Evolutionary conservation across 495 filamentous ascomycete genomes (phyloP).

Genomic region (Ramalina intermedia): DNA sequence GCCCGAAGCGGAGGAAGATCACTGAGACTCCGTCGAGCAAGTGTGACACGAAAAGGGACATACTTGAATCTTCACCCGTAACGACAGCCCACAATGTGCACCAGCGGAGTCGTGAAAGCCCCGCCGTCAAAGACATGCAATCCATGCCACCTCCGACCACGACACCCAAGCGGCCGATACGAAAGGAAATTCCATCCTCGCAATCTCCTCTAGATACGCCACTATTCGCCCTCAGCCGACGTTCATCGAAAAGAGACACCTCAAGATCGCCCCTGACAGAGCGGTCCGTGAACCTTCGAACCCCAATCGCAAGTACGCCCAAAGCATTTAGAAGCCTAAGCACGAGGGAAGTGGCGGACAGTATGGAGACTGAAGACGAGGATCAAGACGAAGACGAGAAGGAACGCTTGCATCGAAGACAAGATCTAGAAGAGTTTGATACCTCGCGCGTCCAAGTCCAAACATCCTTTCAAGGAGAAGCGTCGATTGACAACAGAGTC

Average conservation of each 20-base stretch:
- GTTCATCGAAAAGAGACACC: neutral
- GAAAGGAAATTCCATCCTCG: constrained; percentile 23
- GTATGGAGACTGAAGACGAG: constrained; percentile 8
- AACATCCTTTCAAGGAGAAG: neutral
- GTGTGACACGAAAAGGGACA: neutral
- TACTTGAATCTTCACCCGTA: neutral
- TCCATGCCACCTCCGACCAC: constrained; percentile 2
- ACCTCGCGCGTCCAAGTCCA: neutral
- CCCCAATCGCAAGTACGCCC: neutral
- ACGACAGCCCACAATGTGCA: neutral
- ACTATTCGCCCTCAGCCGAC: constrained; percentile 14
- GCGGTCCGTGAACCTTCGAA: constrained; percentile 10
- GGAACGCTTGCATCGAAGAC: neutral
- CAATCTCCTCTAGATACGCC: constrained; percentile 23
- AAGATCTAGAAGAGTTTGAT: neutral
- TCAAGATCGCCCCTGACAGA: constrained; percentile 18
- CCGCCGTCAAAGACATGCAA: neutral
- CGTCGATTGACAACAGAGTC: neutral
- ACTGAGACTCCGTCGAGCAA: neutral
- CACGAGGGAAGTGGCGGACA: constrained; percentile 12
- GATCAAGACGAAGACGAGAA: neutral
- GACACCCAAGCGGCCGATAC: constrained; percentile 10
- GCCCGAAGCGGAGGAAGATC: constrained; percentile 5
- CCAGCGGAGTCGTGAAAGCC: neutral
- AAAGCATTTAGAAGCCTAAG: neutral